Evolutionary conservation across 805 yeast genomes (phyloP), one percentile per base, ranked within the genome.

Genomic region (Candida nemodendra): DNA sequence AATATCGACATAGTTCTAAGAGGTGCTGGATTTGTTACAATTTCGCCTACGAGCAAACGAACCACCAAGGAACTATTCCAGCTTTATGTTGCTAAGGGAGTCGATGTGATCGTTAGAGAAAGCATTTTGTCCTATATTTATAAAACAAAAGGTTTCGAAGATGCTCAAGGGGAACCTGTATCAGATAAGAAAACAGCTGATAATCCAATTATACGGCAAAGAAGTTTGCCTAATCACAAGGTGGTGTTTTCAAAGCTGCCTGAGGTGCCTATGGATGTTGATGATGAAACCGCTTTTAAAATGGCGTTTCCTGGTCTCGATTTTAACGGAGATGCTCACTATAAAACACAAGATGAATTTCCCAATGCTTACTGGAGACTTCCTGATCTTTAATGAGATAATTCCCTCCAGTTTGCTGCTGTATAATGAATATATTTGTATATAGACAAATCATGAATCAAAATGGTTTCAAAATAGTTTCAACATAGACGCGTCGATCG

Each of bases 1-100:
- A 55, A 74, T 4, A 62, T 84, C 8, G 95, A 84, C 50, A 50
- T 84, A 18, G 82, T 84, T 2, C 48, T 84, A 8, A 76, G 75
- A 36, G 79, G 78, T 42, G 54, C 79, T n/a, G 93, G 93, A 0
- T 79, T 71, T 48, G 44, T 84, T 2, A 72, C 77, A 25, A 56
- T 84, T 12, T 70, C 68, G 5, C 81, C 89, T 2, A 79, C 85
- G 0, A 84, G 87, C 26, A 32, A 34, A 8, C 44, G 45, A 3
- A 18, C 27, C 11, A 31, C 36, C 9, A 51, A 45, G 9, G 68
- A 66, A 0, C 40, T 69, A 4, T 69, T 66, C 41, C 76, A 74
- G 54, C 57, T 76, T 1, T 74, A 71, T 68, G 69, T 79, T 3
- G 87, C 87, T 0, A 54, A 60, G 19, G 83, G 81, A 1, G 57